A percentile compares a stretch with the other conserved stretches of the same genome.
Evolutionary conservation across 495 filamentous ascomycete genomes (phyloP).

Genomic region (Xylaria cubensis): DNA sequence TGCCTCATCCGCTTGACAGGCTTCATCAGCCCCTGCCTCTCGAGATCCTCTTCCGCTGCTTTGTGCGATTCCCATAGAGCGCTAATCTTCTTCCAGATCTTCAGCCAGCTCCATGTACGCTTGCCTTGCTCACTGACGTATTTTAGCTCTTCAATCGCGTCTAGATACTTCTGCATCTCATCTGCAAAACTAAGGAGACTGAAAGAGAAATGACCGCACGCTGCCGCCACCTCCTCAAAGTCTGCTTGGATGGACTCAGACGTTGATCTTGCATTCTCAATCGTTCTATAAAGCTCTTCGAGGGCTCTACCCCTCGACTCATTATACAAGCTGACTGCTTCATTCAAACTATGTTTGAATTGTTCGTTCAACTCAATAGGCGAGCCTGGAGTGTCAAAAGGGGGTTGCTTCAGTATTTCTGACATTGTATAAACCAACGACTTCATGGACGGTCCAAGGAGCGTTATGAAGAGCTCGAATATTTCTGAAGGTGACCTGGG

Average conservation of each 20-base stretch:
- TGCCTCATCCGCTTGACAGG: conserved; percentile 48
- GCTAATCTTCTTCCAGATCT: conserved; percentile 69
- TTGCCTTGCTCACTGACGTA: conserved; percentile 63
- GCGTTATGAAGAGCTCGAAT: conserved; percentile 83
- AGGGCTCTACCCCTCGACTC: conserved; percentile 76
- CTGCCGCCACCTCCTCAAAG: conserved; percentile 94
- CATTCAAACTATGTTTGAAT: conserved; percentile 76
- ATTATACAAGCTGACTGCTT: conserved; percentile 80
- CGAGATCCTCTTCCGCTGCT: conserved; percentile 56
- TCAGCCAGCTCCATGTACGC: conserved; percentile 86
- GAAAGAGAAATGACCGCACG: conserved; percentile 93
- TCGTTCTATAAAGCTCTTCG: conserved; percentile 75
- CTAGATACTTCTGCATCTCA: conserved; percentile 82
- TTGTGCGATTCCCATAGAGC: conserved; percentile 32
- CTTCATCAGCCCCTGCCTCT: conserved; percentile 48
- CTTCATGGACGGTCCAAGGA: conserved; percentile 94
- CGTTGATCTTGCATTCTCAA: conserved; percentile 68
- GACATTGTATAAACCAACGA: conserved; percentile 89
- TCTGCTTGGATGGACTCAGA: conserved; percentile 83
- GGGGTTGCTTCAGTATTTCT: conserved; percentile 85
- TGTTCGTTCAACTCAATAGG: conserved; percentile 76
- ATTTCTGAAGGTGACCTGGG: conserved; percentile 73
- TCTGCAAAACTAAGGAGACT: conserved; percentile 88
- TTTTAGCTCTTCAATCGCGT: conserved; percentile 84
- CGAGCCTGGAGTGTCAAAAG: conserved; percentile 73